Evolutionary conservation across 805 yeast genomes (phyloP), one percentile per base, ranked within the genome.

Genomic region (Candida ascalaphidarum): DNA sequence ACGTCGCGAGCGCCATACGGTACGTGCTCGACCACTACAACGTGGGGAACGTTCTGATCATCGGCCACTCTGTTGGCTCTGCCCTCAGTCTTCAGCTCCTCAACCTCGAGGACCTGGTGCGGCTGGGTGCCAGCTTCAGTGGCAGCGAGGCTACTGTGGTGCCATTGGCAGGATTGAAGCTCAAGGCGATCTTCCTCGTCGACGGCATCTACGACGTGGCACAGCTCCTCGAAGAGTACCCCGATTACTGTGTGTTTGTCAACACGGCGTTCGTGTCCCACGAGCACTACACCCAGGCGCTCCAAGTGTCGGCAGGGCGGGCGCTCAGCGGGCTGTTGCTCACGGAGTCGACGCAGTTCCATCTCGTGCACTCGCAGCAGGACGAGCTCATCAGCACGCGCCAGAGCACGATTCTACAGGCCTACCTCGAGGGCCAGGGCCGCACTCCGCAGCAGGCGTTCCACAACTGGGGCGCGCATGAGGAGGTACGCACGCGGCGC

Each of bases 61-160:
- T 71, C 8, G 95, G 95, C 0, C 95, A 84, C 53, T 80, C 92
- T 1, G 92, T 76, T 4, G 95, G 95, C 2, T 83, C 88, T 2
- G 74, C 81, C 1, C 44, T 81, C 26, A 56, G 67, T 4, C 57
- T 76, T 20, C 88, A 81, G 41, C 37, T 69, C n/a, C 38, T 70
- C 8, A 53, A 58, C 28, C 44, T 34, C 28, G 29, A 22, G 11
- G 35, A 42, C 17, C 41, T 55, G 4, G 17, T 52, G 8, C 30
- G 25, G 11, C 12, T 9, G 10, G 56, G 52, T 4, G 25, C 27
- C 12, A 21, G 17, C 2, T 12, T 6, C 7, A 10, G 16, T 4
- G 22, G n/a, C 21, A 3, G 12, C 10, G 7, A 29, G 14, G 11
- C 10, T 11, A 8, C 8, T 5, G 11, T 15, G 6, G 21, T 27